Evolutionary conservation across 2,329 filamentous ascomycete species (phyloP).

Genomic region (Talaromyces marneffei): DNA sequence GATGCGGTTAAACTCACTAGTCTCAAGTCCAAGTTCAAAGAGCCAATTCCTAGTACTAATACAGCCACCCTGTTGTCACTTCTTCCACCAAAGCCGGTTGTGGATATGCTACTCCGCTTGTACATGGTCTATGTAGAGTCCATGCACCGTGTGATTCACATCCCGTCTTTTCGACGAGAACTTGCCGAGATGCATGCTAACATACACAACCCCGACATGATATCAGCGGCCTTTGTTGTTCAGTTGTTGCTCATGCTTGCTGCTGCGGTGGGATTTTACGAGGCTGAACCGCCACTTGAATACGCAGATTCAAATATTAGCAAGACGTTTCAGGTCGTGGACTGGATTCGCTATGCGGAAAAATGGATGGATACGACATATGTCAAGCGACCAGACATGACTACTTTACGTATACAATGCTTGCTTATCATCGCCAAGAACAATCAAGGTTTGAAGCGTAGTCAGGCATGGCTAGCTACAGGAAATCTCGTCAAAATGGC

Average conservation of each 20-base stretch:
- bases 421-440: slow-evolving; percentile 48
- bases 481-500: slow-evolving; percentile 48
- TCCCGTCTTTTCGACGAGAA: slow-evolving; percentile 35
- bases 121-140: slow-evolving; percentile 39
- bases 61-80: slow-evolving; percentile 27
- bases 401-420: slow-evolving; percentile 48
- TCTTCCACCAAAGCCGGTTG: slow-evolving; percentile 30
- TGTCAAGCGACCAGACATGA: slow-evolving; percentile 49
- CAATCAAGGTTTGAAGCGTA: slow-evolving; percentile 47
- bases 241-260: slow-evolving; percentile 36
- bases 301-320: slow-evolving; percentile 21
- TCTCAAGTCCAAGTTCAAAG: slow-evolving; percentile 27
- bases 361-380: slow-evolving; percentile 75
- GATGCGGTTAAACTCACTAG: slow-evolving; percentile 28
- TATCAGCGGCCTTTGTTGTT: slow-evolving; percentile 29
- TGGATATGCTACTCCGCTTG: slow-evolving; percentile 33
- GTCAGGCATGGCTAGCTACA: slow-evolving; percentile 47
- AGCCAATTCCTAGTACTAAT: slow-evolving; percentile 27
- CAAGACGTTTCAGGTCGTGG: slow-evolving; percentile 35
- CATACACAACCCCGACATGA: slow-evolving; percentile 21
- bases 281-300: slow-evolving; percentile 23
- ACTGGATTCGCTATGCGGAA: slow-evolving; percentile 87
- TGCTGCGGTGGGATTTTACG: slow-evolving; percentile 34
- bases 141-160: slow-evolving; percentile 37
- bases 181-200: slow-evolving; percentile 34